A percentile compares a stretch with the other conserved stretches of the same genome.
phyloP scores from a whole-genome alignment of 257 asterid species.

The Capsicum rhomboideum region DNA sequence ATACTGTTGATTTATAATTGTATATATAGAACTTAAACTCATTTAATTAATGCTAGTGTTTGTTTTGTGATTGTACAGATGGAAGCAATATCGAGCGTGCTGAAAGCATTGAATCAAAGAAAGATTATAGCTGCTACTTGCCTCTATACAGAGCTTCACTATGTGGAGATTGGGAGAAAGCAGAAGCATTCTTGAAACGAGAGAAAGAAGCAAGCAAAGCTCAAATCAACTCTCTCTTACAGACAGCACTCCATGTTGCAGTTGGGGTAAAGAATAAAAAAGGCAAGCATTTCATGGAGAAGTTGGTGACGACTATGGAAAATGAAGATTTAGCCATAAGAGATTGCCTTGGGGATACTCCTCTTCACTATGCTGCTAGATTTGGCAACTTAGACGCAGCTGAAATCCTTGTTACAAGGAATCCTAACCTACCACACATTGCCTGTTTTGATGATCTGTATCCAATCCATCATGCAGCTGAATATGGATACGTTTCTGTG shows the following conservation, averaged over 20 bases:
- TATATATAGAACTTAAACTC: too few species aligned
- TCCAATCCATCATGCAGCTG: conserved; percentile 36
- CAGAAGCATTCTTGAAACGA: not conserved
- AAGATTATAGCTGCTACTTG: not conserved
- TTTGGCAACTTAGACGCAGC: conserved; percentile 22
- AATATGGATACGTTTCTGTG: conserved; percentile 16
- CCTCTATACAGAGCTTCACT: not conserved
- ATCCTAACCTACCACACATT: conserved; percentile 19
- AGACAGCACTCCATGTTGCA: conserved; percentile 1
- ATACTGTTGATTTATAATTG: too few species aligned
- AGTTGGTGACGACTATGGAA: conserved; percentile 20
- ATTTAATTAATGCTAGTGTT: too few species aligned
- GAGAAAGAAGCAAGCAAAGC: not conserved
- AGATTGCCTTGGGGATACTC: conserved; percentile 19
- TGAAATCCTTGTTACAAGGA: conserved; percentile 8
- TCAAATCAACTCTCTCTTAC: not conserved
- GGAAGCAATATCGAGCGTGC: too few species aligned
- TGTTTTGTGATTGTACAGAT: too few species aligned
- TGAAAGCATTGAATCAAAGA: not conserved
- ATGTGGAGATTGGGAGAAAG: not conserved
- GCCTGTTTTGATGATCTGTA: conserved; percentile 2
- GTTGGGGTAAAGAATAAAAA: not conserved
- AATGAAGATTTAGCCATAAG: conserved; percentile 6
- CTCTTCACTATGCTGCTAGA: conserved; percentile 24
- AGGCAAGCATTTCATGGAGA: not conserved